Conservation (phyloP, 2,329 filamentous ascomycete genomes). For the Fusarium buharicum region DNA sequence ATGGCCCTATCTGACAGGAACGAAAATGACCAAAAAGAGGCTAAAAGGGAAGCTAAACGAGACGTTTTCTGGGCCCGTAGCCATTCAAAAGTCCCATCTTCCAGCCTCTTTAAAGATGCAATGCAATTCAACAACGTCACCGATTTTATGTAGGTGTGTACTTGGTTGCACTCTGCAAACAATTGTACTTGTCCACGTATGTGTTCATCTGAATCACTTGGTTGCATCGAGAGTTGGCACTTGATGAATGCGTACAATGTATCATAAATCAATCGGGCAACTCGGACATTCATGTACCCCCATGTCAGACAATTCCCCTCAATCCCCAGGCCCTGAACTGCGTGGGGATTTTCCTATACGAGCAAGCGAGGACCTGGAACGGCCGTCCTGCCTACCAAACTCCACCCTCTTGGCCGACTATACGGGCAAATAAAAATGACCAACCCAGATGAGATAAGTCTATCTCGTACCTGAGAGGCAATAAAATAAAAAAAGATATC, state of each 20-base stretch:
- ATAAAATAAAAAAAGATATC: background rate
- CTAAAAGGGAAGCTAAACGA: background rate
- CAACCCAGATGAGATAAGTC: constrained; percentile 32
- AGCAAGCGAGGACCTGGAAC: constrained; percentile 23
- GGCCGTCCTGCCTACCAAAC: constrained; percentile 18
- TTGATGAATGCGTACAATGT: background rate
- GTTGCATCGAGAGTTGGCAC: background rate
- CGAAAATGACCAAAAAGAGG: background rate
- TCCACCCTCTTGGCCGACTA: constrained; percentile 15
- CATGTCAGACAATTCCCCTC: constrained; percentile 5
- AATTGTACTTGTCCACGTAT: background rate
- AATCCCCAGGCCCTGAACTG: constrained; percentile 1
- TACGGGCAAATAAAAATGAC: background rate
- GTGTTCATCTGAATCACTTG: background rate
- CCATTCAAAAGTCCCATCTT: background rate
- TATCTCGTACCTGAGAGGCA: constrained; percentile 11
- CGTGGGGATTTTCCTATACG: constrained; percentile 38
- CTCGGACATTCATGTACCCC: too few relatives aligned
- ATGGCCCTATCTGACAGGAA: background rate
- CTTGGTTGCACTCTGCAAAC: background rate
- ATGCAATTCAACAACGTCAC: background rate
- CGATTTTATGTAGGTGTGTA: too few relatives aligned
- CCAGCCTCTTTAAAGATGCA: background rate
- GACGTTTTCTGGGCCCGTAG: background rate
- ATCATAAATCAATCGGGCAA: too few relatives aligned